Percentiles rank a stretch among this genome's conserved stretches.
phyloP scores from a whole-genome alignment of 768 basidiomycete genomes.

The Daedalea quercina region DNA sequence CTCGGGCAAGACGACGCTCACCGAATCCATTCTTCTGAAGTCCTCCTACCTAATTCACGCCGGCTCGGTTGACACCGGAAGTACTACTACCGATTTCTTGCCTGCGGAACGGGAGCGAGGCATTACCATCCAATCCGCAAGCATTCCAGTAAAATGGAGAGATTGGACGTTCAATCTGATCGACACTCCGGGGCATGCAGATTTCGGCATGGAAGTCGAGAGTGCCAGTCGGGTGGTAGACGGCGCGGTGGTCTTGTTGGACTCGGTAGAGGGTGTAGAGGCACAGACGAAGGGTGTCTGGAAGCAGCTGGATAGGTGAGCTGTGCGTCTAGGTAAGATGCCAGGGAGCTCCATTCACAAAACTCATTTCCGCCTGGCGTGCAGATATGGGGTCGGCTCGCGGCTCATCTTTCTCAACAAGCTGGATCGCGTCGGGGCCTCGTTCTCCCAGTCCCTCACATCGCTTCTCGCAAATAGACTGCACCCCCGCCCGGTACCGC shows the following conservation, averaged over 20 bases:
- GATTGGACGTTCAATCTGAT: slow-evolving; percentile 82
- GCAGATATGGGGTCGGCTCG: slow-evolving; percentile 73
- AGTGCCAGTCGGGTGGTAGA: slow-evolving; percentile 88
- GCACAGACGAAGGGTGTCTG: slow-evolving; percentile 88
- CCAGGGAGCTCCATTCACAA: not conserved
- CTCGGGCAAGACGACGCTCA: slow-evolving; percentile 85
- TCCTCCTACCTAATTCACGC: slow-evolving; percentile 67
- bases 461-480: slow-evolving; percentile 71
- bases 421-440: slow-evolving; percentile 81
- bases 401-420: slow-evolving; percentile 84
- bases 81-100: slow-evolving; percentile 86
- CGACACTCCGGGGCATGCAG: slow-evolving; percentile 89
- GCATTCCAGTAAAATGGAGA: slow-evolving; percentile 84
- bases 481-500: slow-evolving; percentile 63
- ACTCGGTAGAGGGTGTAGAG: slow-evolving; percentile 89
- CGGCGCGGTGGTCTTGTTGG: slow-evolving; percentile 82
- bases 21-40: slow-evolving; percentile 77
- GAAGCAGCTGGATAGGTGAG: slow-evolving; percentile 79
- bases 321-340: slow-evolving; percentile 29
- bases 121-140: slow-evolving; percentile 89
- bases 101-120: slow-evolving; percentile 87
- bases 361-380: not conserved
- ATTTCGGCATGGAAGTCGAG: slow-evolving; percentile 97
- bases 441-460: slow-evolving; percentile 61
- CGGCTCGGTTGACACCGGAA: slow-evolving; percentile 85